Evolutionary conservation across 1,139 yeast species (phyloP).

Genomic region (Zygosaccharomyces sapae): DNA sequence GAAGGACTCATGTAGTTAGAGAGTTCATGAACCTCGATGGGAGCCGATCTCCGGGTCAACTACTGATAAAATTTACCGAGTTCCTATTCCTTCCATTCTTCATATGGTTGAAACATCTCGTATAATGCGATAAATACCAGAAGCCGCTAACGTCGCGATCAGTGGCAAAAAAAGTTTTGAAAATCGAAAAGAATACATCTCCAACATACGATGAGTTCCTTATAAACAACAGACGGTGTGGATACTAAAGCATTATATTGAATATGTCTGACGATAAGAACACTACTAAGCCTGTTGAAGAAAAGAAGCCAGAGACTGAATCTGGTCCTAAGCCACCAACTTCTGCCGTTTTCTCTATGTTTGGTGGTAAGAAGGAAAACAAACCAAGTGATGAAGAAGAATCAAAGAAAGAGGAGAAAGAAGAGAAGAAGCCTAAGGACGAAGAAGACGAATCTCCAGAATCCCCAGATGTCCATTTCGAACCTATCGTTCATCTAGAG

Average conservation of each 20-base stretch:
- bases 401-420: constrained; percentile 27
- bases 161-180: constrained; percentile 4
- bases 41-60: too few species aligned
- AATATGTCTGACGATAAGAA: constrained; percentile 25
- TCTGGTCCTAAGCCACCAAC: constrained; percentile 50
- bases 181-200: neutral
- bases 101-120: neutral
- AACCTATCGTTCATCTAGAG: constrained; percentile 91
- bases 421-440: constrained; percentile 40
- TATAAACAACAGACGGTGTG: neutral
- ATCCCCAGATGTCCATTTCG: constrained; percentile 92
- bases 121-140: neutral
- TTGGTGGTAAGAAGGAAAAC: constrained; percentile 76
- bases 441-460: constrained; percentile 74
- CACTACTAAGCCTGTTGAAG: constrained; percentile 27
- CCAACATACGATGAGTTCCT: neutral
- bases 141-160: constrained; percentile 7
- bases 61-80: too few species aligned
- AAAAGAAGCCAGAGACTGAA: constrained; percentile 24
- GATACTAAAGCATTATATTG: neutral
- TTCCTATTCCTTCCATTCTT: too few species aligned
- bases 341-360: constrained; percentile 81
- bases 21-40: too few species aligned
- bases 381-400: constrained; percentile 43
- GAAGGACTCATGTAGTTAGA: too few species aligned